Base-by-base conservation (phyloP, 2,329 filamentous ascomycete genomes). In the Sporothrix brasiliensis region DNA sequence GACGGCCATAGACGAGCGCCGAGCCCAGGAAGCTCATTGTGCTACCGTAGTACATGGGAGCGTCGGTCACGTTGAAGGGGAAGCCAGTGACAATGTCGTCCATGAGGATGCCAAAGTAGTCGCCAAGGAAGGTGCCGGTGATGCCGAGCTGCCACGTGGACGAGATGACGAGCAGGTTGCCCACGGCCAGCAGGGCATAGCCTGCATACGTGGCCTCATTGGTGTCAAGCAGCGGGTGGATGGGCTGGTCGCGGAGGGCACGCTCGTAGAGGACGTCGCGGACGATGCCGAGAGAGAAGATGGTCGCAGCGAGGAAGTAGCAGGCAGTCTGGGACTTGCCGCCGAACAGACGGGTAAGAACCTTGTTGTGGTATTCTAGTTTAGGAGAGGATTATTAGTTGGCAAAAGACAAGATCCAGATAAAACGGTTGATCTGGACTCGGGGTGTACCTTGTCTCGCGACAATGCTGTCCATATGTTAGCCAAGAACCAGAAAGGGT, bases 71-170 rank as follows among this genome's bases (percentile, higher is more conserved):
- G 80, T 92, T 98, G 86, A 99, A 99, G 2, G 95, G 95, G 79
- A 99, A 99, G 16, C 92, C 91, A 14, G 93, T 97, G 68, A 99
- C 94, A 77, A 94, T 94, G 75, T 91, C 84, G 79, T 98, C 94
- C 93, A 97, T 97, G 74, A 99, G 85, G 79, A 98, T 97, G 75
- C 95, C 95, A 79, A 98, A 99, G 85, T 99, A 99, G 83, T 99
- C 95, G 76, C 95, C 95, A 49, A 99, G 85, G 79, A 97, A 99
- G 50, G 95, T 99, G 73, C 95, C 95, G 0, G 93, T 97, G 77
- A 99, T 88, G 71, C 95, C 95, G 53, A 99, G 88, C 47, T 90
- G 91, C 89, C 89, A 97, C 82, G 97, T 98, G 72, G 92, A 95
- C 47, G 91, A 90, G 67, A 98, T 76, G 66, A 99, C 95, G 49